A percentile compares a stretch with the other conserved stretches of the same genome.
Evolutionary conservation across 371 early-diverging fungal genomes (phyloP).

Genomic region (Mucor racemosus): DNA sequence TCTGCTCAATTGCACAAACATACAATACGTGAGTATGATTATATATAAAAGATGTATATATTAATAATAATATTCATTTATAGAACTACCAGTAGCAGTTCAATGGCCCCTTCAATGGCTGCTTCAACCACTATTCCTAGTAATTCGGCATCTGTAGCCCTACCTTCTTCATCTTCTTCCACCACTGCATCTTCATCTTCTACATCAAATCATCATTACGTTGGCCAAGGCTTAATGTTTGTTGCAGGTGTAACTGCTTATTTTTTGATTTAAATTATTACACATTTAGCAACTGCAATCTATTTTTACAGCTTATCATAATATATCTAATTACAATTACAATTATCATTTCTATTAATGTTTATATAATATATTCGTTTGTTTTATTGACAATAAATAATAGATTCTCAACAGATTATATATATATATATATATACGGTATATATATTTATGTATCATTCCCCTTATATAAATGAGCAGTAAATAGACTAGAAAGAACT

Average conservation of each 20-base stretch:
- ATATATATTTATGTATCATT: background rate
- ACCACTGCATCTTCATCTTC: slow-evolving; percentile 3
- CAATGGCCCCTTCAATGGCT: slow-evolving; percentile 4
- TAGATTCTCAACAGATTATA: background rate
- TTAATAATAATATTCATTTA: background rate
- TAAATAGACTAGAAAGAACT: background rate
- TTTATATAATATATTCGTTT: background rate
- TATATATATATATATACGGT: no score
- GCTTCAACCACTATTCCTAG: slow-evolving; percentile 8
- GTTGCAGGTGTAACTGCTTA: slow-evolving; percentile 13
- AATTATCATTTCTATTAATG: background rate
- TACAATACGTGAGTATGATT: slow-evolving; percentile 30
- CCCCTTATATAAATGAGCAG: background rate
- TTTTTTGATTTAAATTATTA: background rate
- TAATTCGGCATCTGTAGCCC: background rate
- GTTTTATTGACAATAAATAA: background rate
- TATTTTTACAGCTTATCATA: background rate
- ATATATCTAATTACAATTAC: background rate
- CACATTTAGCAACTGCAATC: no score
- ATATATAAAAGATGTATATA: background rate
- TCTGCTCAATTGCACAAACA: slow-evolving; percentile 44
- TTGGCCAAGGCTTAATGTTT: background rate
- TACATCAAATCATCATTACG: background rate
- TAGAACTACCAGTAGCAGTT: slow-evolving; percentile 10
- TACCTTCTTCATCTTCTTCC: slow-evolving; percentile 11